A percentile compares a stretch with the other conserved stretches of the same genome.
Evolutionary conservation across 257 asterid species (phyloP).

Genomic region (Scutellaria minor): DNA sequence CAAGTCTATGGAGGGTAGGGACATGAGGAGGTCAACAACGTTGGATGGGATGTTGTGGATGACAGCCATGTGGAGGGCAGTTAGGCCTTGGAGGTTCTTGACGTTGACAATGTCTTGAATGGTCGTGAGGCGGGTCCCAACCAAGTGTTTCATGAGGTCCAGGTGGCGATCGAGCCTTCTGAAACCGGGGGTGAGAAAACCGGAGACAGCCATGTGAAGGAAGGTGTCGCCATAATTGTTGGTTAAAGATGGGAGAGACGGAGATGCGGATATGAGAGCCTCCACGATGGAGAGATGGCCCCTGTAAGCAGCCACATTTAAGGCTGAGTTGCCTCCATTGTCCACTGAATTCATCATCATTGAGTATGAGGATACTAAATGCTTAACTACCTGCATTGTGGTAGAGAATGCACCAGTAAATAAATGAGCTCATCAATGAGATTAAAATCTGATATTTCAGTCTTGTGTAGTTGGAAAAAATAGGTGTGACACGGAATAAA

Average conservation of each 20-base stretch:
- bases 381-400: conserved; percentile 67
- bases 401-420: not conserved
- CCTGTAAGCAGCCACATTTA: conserved; percentile 75
- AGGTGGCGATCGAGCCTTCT: conserved; percentile 67
- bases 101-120: conserved; percentile 60
- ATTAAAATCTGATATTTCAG: not conserved
- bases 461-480: no score
- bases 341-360: conserved; percentile 51
- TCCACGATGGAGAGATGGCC: conserved; percentile 64
- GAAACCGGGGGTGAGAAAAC: conserved; percentile 77
- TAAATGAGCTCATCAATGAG: no score
- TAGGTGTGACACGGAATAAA: no score
- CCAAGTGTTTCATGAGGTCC: conserved; percentile 59
- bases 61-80: conserved; percentile 88
- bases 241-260: conserved; percentile 41
- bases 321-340: conserved; percentile 74
- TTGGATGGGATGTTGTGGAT: conserved; percentile 62
- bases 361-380: conserved; percentile 53
- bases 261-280: conserved; percentile 54
- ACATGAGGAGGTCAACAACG: conserved; percentile 79
- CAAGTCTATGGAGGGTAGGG: conserved; percentile 53
- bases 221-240: conserved; percentile 78
- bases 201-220: conserved; percentile 87
- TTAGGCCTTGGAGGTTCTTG: conserved; percentile 71
- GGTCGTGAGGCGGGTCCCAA: conserved; percentile 39